Evolutionary conservation across 2,329 filamentous ascomycete species (phyloP).

Genomic region (Botrytis fragariae): DNA sequence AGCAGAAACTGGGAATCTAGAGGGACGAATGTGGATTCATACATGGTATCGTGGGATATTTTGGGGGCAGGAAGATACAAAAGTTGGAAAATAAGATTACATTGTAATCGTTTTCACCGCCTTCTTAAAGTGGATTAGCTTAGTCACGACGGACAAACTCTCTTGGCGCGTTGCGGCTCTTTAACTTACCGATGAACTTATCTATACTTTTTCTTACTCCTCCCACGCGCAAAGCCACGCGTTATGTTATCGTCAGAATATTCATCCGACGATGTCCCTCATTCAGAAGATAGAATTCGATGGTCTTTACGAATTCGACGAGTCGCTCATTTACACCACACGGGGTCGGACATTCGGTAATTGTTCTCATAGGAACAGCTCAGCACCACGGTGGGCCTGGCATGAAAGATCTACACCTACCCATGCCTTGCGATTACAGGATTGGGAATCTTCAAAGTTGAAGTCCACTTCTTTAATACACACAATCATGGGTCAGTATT

Average conservation of each 20-base stretch:
- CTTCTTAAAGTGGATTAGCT: not conserved
- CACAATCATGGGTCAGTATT: not conserved
- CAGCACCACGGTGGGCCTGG: not conserved
- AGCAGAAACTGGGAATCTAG: not conserved
- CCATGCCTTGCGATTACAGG: not conserved
- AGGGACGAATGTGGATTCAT: not conserved
- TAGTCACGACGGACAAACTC: not conserved
- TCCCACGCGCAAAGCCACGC: not conserved
- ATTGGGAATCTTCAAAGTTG: not conserved
- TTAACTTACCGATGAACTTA: not conserved
- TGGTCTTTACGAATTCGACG: not conserved
- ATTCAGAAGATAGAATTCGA: not conserved
- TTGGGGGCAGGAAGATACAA: not conserved
- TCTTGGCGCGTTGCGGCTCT: slow-evolving; percentile 3
- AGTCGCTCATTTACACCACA: not conserved
- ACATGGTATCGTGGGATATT: not conserved
- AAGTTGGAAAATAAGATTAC: not conserved
- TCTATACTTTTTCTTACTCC: not conserved
- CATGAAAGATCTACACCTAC: not conserved
- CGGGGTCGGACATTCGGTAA: not conserved
- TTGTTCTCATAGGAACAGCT: not conserved
- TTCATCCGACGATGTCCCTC: not conserved
- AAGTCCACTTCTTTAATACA: not conserved
- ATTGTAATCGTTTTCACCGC: not conserved
- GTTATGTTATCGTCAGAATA: not conserved